Conservation (phyloP, 257 asterid genomes). For the Rhazya stricta region DNA sequence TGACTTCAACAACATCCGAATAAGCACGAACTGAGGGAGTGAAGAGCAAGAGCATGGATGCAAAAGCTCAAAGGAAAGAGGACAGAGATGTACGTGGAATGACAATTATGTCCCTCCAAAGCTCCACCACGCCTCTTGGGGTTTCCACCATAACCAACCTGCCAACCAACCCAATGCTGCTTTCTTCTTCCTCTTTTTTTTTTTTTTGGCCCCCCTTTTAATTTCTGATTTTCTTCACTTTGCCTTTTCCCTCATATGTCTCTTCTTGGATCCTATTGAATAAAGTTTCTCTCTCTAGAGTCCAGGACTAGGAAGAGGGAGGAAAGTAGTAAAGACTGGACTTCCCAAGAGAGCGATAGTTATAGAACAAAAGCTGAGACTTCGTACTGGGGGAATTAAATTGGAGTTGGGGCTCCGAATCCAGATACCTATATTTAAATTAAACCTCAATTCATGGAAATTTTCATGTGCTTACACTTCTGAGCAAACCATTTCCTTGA, state of each 20-base stretch:
- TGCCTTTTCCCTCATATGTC: slow-evolving; percentile 24
- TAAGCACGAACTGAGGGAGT: slow-evolving; percentile 5
- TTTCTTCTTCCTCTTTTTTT: not conserved
- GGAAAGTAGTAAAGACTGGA: not conserved
- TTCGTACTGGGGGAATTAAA: not conserved
- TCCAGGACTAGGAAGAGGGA: no score
- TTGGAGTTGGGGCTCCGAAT: not conserved
- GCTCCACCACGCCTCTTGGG: slow-evolving; percentile 35
- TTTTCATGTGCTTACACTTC: not conserved
- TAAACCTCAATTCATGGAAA: not conserved
- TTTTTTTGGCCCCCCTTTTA: no score
- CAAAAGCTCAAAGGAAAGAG: not conserved
- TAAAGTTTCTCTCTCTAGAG: slow-evolving; percentile 38
- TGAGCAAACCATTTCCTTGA: not conserved
- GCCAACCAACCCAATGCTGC: slow-evolving; percentile 34
- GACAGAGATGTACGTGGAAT: slow-evolving; percentile 7
- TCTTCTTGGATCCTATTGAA: slow-evolving; percentile 11
- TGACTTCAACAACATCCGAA: slow-evolving; percentile 25
- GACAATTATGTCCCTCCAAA: slow-evolving; percentile 42
- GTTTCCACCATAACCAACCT: slow-evolving; percentile 67
- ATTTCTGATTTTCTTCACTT: slow-evolving; percentile 17
- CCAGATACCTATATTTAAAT: not conserved
- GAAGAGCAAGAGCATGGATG: slow-evolving; percentile 22
- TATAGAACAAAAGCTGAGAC: not conserved
- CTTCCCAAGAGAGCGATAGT: not conserved